Conservation (phyloP, 2,329 filamentous ascomycete species). For the Aspergillus sojae region DNA sequence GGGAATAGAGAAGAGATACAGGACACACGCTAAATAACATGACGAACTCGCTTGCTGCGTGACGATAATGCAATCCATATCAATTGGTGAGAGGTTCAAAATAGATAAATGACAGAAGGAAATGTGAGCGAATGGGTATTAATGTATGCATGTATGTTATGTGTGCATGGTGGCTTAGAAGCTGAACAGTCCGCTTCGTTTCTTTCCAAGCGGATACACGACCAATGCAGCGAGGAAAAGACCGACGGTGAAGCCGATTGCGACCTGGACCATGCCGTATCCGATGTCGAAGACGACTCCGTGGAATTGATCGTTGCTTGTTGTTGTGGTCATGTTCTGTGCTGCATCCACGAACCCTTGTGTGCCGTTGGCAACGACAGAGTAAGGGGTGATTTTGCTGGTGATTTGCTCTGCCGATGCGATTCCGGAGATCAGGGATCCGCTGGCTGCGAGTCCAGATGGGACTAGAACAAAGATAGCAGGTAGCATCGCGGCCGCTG, state of each 20-base stretch:
- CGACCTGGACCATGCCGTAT: conserved; percentile 53
- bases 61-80: neutral
- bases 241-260: conserved; percentile 54
- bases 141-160: neutral
- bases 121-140: neutral
- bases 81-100: neutral
- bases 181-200: conserved; percentile 52
- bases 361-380: conserved; percentile 49
- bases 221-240: conserved; percentile 52
- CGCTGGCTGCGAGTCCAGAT: conserved; percentile 62
- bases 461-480: conserved; percentile 78
- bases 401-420: conserved; percentile 59
- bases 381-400: conserved; percentile 31
- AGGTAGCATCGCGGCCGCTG: conserved; percentile 83
- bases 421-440: conserved; percentile 61
- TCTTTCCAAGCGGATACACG: conserved; percentile 53
- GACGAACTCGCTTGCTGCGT: neutral
- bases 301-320: conserved; percentile 21
- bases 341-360: conserved; percentile 34
- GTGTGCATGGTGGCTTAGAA: conserved; percentile 33
- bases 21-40: neutral
- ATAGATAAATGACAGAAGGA: neutral
- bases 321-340: conserved; percentile 24
- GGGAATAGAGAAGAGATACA: neutral
- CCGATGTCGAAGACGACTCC: conserved; percentile 49